A percentile compares a stretch with the other conserved stretches of the same genome.
These are phyloP conservation scores for Pythium rishiriense DNA, from an alignment of 352 stramenopile species.

Conservation along the genomic window DNA sequence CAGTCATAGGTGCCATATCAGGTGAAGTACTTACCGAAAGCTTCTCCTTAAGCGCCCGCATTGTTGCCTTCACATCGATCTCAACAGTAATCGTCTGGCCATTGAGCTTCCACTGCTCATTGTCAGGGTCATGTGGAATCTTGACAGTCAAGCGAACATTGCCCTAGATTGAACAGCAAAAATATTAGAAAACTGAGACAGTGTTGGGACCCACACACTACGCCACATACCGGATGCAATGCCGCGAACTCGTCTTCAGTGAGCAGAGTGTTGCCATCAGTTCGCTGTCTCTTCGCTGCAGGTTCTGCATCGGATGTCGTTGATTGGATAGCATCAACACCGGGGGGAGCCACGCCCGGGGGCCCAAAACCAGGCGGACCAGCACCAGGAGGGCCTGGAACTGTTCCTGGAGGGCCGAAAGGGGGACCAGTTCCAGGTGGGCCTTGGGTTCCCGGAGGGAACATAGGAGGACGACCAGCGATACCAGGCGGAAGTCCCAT, in stretches of 20 bases:
- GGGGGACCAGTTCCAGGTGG: background rate
- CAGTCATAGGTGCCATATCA: background rate
- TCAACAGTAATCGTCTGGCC: constrained; percentile 91
- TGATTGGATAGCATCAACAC: constrained; percentile 16
- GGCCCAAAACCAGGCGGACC: constrained; percentile 12
- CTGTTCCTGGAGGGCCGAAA: constrained; percentile 30
- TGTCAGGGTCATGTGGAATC: constrained; percentile 88
- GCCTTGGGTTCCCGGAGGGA: constrained; percentile 4
- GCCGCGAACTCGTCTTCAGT: constrained; percentile 79
- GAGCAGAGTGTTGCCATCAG: constrained; percentile 57
- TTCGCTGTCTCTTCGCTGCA: constrained; percentile 70
- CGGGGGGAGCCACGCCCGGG: constrained; percentile 17
- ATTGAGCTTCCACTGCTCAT: constrained; percentile 92
- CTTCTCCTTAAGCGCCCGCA: constrained; percentile 93
- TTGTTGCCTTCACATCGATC: constrained; percentile 85
- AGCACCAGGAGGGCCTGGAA: constrained; percentile 16
- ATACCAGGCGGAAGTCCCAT: constrained; percentile 6
- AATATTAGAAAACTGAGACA: constrained; percentile 2
- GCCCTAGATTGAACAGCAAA: constrained; percentile 41
- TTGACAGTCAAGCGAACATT: constrained; percentile 67
- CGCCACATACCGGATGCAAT: constrained; percentile 62
- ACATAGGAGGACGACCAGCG: background rate
- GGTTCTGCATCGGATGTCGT: constrained; percentile 44
- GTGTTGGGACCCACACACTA: background rate
- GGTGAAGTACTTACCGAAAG: constrained; percentile 50